Percentiles rank a stretch among this genome's conserved stretches.
Evolutionary conservation across 768 basidiomycete genomes (phyloP).

Genomic region (Termitomyces sp.): DNA sequence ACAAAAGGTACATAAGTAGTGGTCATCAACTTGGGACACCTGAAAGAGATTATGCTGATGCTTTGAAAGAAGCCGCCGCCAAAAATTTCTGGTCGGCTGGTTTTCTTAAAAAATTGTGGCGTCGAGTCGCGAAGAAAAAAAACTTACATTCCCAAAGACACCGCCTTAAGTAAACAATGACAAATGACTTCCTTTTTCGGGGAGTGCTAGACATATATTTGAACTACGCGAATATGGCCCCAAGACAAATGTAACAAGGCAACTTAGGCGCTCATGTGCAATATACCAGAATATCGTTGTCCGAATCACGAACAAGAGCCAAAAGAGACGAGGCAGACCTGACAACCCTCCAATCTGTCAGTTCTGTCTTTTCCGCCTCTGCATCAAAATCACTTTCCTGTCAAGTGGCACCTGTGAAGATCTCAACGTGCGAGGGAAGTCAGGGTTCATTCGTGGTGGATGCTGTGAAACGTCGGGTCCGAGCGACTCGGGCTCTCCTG

Average conservation of each 20-base stretch:
- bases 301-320: constrained; percentile 3
- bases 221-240: constrained; percentile 20
- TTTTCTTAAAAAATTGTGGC: constrained; percentile 23
- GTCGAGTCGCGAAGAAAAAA: constrained; percentile 15
- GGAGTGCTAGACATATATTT: constrained; percentile 11
- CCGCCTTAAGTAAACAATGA: constrained; percentile 8
- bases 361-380: constrained; percentile 6
- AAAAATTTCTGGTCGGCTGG: constrained; percentile 22
- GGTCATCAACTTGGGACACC: constrained; percentile 31
- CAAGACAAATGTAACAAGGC: neutral
- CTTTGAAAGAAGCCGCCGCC: constrained; percentile 22
- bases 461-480: constrained; percentile 7
- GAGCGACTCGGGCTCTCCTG: constrained; percentile 7
- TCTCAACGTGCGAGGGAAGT: constrained; percentile 8
- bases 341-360: constrained; percentile 11
- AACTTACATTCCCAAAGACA: constrained; percentile 3
- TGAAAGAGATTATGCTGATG: constrained; percentile 26
- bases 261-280: neutral
- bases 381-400: constrained; percentile 9
- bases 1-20: constrained; percentile 27
- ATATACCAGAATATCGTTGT: neutral
- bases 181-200: constrained; percentile 9
- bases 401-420: constrained; percentile 3
- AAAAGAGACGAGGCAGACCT: neutral
- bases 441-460: neutral